Evolutionary conservation across 495 filamentous ascomycete genomes (phyloP), one percentile per base, ranked within the genome.

Genomic region (Talaromyces trachyspermus): DNA sequence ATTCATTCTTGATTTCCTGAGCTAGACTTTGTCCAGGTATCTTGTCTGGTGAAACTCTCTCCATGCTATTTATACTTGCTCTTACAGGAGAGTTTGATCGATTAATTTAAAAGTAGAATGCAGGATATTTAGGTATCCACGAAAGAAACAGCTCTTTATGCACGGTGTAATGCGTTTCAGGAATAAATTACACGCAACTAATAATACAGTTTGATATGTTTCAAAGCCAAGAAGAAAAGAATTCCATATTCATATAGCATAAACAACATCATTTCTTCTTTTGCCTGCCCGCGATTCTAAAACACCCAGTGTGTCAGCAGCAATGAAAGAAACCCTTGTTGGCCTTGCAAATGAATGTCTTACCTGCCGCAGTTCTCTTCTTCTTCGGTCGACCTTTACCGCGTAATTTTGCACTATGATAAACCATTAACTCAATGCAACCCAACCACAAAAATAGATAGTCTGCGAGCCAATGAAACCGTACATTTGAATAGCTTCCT

Each of bases 361-460:
- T 76, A 88, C 85, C 79, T 58, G 76, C 71, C 46, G 75, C 72
- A 20, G 71, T 80, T 62, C 72, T 78, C 71, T 91, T 92, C 79
- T 95, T 96, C 76, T 89, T 94, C 15, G 91, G 89, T 23, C 86
- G 75, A 11, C 85, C 86, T 68, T 97, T 97, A 40, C 90, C 92
- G 62, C 86, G 81, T 12, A 72, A 57, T 70, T 85, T 92, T 56
- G 82, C 65, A 52, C 81, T n/a, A n/a, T 87, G 55, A 19, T 37
- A 15, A 42, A 36, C 27, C 10, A 17, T 27, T 53, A 23, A 27
- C 30, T 38, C 26, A 52, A 37, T 27, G 23, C 11, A 30, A 9
- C 14, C 22, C 9, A 7, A 20, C n/a, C 36, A 14, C 29, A 22
- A 10, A 11, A 6, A 36, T 17, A 42, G 40, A 14, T 23, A 11